phyloP scores from a whole-genome alignment of 768 basidiomycete genomes.

The Russula sp. region DNA sequence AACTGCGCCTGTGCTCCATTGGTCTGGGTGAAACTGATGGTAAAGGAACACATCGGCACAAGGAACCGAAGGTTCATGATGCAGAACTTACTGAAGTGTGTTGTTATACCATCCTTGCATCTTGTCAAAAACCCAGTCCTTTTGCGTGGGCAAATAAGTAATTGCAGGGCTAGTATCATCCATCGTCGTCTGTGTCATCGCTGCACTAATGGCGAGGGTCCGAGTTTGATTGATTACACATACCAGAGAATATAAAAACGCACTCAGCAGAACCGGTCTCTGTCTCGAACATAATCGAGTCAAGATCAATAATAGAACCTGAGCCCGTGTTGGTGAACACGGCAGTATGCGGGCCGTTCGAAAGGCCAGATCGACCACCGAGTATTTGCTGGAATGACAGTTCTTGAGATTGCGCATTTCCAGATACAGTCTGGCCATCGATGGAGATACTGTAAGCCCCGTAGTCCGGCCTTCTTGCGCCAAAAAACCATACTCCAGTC shows the following conservation, averaged over 20 bases:
- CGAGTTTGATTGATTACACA: slow-evolving; percentile 35
- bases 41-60: slow-evolving; percentile 7
- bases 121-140: slow-evolving; percentile 41
- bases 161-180: slow-evolving; percentile 44
- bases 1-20: slow-evolving; percentile 45
- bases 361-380: slow-evolving; percentile 43
- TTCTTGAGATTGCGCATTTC: slow-evolving; percentile 38
- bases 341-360: slow-evolving; percentile 48
- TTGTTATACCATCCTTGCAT: slow-evolving; percentile 37
- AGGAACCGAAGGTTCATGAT: background rate
- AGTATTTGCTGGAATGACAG: slow-evolving; percentile 42
- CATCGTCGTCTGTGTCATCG: slow-evolving; percentile 35
- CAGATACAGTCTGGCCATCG: slow-evolving; percentile 41
- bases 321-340: slow-evolving; percentile 47
- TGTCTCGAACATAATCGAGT: slow-evolving; percentile 45
- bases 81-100: slow-evolving; percentile 45
- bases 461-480: slow-evolving; percentile 21
- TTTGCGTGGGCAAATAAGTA: slow-evolving; percentile 40
- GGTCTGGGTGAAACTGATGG: slow-evolving; percentile 42
- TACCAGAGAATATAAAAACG: slow-evolving; percentile 26
- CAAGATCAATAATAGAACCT: slow-evolving; percentile 47
- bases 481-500: slow-evolving; percentile 50
- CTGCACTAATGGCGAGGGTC: slow-evolving; percentile 48
- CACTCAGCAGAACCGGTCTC: slow-evolving; percentile 42
- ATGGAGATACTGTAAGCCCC: slow-evolving; percentile 7